phyloP scores from a whole-genome alignment of 768 basidiomycete genomes.

The Filobasidium floriforme region DNA sequence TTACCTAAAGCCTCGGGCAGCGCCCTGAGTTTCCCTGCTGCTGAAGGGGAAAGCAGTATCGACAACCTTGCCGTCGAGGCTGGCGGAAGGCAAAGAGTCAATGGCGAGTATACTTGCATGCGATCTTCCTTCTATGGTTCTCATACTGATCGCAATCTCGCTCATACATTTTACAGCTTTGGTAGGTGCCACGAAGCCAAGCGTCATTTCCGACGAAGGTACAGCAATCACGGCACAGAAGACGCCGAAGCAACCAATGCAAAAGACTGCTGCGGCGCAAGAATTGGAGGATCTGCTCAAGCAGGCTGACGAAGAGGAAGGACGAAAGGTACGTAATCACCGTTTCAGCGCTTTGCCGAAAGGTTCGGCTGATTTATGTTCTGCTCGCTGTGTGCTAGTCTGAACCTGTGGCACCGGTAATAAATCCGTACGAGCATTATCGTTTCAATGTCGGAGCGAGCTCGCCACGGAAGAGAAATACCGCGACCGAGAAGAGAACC shows the following conservation, averaged over 20 bases:
- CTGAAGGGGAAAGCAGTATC: background rate
- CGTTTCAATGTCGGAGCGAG: conserved; percentile 19
- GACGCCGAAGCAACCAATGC: background rate
- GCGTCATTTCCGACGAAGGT: background rate
- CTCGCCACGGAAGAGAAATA: background rate
- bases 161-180: background rate
- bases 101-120: background rate
- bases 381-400: background rate
- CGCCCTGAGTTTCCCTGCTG: background rate
- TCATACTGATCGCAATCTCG: background rate
- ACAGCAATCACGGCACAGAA: background rate
- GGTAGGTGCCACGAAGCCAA: background rate
- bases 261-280: conserved; percentile 17
- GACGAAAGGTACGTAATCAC: background rate
- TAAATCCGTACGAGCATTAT: conserved; percentile 23
- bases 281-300: conserved; percentile 13
- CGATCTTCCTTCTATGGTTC: background rate
- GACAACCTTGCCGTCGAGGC: background rate
- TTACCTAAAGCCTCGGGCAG: conserved; percentile 1
- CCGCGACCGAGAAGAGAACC: background rate
- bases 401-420: conserved; percentile 14
- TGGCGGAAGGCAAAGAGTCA: background rate
- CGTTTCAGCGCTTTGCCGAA: background rate
- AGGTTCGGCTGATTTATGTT: background rate
- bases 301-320: conserved; percentile 12